phyloP scores from a whole-genome alignment of 108 stramenopile genomes.

The Skeletonema costatum region DNA sequence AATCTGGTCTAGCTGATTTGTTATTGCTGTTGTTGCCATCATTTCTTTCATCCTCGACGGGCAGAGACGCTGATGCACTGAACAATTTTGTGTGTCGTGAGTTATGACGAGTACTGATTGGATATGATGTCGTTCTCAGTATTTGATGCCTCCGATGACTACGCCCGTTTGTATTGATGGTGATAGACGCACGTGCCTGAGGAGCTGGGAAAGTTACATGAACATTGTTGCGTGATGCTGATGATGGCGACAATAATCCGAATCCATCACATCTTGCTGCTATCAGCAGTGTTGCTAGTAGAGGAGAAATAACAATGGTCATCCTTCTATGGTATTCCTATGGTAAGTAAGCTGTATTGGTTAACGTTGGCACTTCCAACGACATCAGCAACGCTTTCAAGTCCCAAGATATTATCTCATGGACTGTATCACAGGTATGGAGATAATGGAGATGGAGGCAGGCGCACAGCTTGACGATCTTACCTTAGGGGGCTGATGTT shows the following conservation, averaged over 20 bases:
- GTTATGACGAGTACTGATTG: not conserved
- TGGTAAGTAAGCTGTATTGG: too few species aligned
- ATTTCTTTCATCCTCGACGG: not conserved
- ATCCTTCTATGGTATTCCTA: not conserved
- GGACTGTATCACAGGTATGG: too few species aligned
- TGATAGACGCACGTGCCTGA: not conserved
- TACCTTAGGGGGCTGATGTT: too few species aligned
- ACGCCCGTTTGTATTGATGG: not conserved
- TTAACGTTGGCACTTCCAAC: too few species aligned
- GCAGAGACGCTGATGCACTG: not conserved
- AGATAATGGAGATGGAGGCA: too few species aligned
- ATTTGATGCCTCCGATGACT: not conserved
- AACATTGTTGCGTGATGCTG: not conserved
- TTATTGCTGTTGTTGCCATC: not conserved
- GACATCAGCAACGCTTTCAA: too few species aligned
- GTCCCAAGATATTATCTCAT: too few species aligned
- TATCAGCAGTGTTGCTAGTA: not conserved
- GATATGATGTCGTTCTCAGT: not conserved
- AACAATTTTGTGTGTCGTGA: not conserved
- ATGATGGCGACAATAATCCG: not conserved
- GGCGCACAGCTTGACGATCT: too few species aligned
- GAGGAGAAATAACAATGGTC: not conserved
- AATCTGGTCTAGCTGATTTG: conserved; percentile 37
- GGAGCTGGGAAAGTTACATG: not conserved
- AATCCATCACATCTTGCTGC: conserved; percentile 17